phyloP scores from a whole-genome alignment of 306 rosid genomes.

The Cicer chorassanicum region DNA sequence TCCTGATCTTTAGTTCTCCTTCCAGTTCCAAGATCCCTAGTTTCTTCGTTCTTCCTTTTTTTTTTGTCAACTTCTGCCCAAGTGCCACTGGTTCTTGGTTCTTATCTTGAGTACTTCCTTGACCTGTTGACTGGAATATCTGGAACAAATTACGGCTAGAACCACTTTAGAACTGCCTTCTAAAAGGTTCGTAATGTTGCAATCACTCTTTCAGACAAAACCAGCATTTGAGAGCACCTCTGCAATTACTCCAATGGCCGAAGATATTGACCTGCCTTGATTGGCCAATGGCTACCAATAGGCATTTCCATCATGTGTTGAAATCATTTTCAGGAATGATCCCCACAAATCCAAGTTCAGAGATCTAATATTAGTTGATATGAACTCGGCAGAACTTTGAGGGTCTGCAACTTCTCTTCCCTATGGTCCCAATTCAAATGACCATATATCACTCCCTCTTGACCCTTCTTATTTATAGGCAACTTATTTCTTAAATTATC shows the following conservation, averaged over 20 bases:
- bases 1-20: not conserved
- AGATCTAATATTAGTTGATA: not conserved
- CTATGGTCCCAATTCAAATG: not conserved
- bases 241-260: too few relatives aligned
- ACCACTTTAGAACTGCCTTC: not conserved
- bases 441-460: not conserved
- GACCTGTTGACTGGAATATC: not conserved
- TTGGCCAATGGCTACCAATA: too few relatives aligned
- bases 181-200: not conserved
- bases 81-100: not conserved
- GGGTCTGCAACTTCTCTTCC: not conserved
- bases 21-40: conserved; percentile 2
- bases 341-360: not conserved
- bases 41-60: not conserved
- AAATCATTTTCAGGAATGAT: not conserved
- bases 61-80: not conserved
- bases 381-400: not conserved
- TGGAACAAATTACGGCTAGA: not conserved
- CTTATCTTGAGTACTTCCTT: not conserved
- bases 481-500: not conserved
- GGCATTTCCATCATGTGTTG: not conserved
- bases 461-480: not conserved
- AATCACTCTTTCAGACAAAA: too few relatives aligned
- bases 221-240: too few relatives aligned
- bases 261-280: too few relatives aligned